Conservation (phyloP, 805 yeast species). For the Yarrowia bubula region DNA sequence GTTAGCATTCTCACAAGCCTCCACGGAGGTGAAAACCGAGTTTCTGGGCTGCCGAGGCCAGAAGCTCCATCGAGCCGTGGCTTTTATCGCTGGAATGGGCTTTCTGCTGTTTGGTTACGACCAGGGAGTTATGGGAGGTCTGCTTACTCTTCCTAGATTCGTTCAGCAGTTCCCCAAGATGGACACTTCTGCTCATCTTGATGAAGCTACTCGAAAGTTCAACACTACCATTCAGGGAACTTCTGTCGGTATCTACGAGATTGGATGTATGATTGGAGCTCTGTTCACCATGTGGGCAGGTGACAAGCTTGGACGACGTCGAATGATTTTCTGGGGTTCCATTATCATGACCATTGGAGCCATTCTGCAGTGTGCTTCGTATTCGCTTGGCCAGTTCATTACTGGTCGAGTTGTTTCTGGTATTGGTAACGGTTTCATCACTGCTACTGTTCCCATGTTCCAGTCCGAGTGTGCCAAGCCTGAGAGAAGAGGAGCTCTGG, state of each 20-base stretch:
- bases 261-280: conserved; percentile 51
- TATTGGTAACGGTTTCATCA: conserved; percentile 70
- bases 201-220: conserved; percentile 3
- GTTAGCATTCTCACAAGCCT: conserved; percentile 11
- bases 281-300: conserved; percentile 50
- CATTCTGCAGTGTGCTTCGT: conserved; percentile 44
- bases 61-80: conserved; percentile 30
- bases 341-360: conserved; percentile 52
- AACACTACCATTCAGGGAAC: conserved; percentile 33
- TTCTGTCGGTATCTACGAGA: conserved; percentile 42
- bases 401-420: conserved; percentile 72
- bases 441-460: conserved; percentile 81
- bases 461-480: conserved; percentile 73
- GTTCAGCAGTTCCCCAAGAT: conserved; percentile 32
- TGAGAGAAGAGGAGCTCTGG: conserved; percentile 64
- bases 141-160: conserved; percentile 53
- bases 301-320: conserved; percentile 49
- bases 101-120: conserved; percentile 62
- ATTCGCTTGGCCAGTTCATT: conserved; percentile 31
- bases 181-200: conserved; percentile 14
- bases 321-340: conserved; percentile 49
- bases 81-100: conserved; percentile 32
- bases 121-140: conserved; percentile 78
- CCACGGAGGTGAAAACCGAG: conserved; percentile 21
- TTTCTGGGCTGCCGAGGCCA: conserved; percentile 31